Evolutionary conservation across 148 eudicot genomes (phyloP).

Genomic region (Simmondsia chinensis): DNA sequence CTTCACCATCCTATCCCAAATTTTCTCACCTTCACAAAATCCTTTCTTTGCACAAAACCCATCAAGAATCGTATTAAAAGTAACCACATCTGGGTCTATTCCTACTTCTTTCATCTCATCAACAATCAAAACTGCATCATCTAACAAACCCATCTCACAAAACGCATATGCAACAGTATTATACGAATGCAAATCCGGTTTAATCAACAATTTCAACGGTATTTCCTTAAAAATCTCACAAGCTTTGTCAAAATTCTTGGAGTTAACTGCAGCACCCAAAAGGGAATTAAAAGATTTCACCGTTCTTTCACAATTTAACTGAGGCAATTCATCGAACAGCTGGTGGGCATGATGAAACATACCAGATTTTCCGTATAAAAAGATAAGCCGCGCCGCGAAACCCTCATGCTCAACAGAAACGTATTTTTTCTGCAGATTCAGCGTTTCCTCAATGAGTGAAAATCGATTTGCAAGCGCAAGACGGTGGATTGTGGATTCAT

Average conservation of each 20-base stretch:
- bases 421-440: slow-evolving; percentile 14
- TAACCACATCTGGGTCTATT: slow-evolving; percentile 20
- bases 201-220: slow-evolving; percentile 9
- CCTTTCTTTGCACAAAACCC: slow-evolving; percentile 19
- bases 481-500: slow-evolving; percentile 5
- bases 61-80: slow-evolving; percentile 34
- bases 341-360: slow-evolving; percentile 25
- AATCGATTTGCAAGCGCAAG: slow-evolving; percentile 4
- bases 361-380: slow-evolving; percentile 18
- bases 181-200: not conserved
- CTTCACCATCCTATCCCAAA: slow-evolving; percentile 36
- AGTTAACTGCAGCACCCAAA: slow-evolving; percentile 12
- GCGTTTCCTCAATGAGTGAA: slow-evolving; percentile 3
- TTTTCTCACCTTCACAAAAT: slow-evolving; percentile 28
- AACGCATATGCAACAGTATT: slow-evolving; percentile 16
- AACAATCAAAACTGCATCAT: slow-evolving; percentile 21
- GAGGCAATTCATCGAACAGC: slow-evolving; percentile 33
- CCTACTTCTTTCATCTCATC: slow-evolving; percentile 43
- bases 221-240: slow-evolving; percentile 19
- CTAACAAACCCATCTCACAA: slow-evolving; percentile 31
- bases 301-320: slow-evolving; percentile 1
- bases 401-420: not conserved
- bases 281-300: slow-evolving; percentile 1
- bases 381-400: slow-evolving; percentile 7
- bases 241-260: slow-evolving; percentile 24